Conservation (phyloP, 1,284 basidiomycete species). For the Marasmius sp. region DNA sequence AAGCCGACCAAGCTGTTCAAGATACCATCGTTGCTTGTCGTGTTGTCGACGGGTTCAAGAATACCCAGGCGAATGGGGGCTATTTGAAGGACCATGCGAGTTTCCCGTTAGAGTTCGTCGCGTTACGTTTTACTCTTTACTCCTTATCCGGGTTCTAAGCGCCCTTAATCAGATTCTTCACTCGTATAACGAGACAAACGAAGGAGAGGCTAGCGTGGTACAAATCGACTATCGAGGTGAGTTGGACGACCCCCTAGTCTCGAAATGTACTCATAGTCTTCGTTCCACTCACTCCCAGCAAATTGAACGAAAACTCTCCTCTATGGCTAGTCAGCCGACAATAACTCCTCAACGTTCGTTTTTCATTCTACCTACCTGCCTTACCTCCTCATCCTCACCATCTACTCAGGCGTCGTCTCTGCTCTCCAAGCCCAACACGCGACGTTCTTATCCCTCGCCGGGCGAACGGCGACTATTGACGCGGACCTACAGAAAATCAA, state of each 20-base stretch:
- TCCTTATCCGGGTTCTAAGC: constrained; percentile 2
- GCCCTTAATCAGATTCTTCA: constrained; percentile 59
- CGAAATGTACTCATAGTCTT: not conserved
- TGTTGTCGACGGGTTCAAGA: constrained; percentile 74
- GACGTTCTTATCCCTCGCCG: constrained; percentile 71
- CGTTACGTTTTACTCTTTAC: not conserved
- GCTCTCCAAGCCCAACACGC: constrained; percentile 75
- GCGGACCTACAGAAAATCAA: constrained; percentile 73
- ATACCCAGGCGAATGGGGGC: constrained; percentile 64
- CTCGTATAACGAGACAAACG: constrained; percentile 70
- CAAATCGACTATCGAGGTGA: constrained; percentile 76
- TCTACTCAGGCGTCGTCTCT: constrained; percentile 58
- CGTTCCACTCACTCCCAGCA: constrained; percentile 44
- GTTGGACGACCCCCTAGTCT: constrained; percentile 11
- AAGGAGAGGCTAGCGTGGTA: constrained; percentile 72
- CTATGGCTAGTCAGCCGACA: constrained; percentile 60
- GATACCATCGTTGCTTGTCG: constrained; percentile 72
- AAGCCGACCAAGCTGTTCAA: constrained; percentile 74
- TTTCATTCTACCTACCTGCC: not conserved
- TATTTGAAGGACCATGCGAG: constrained; percentile 72
- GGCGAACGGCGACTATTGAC: constrained; percentile 68
- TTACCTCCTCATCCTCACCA: constrained; percentile 9
- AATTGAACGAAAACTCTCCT: constrained; percentile 78
- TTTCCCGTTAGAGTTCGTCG: constrained; percentile 79
- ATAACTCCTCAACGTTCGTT: constrained; percentile 70